Conservation (phyloP, 306 rosid species). For the Carpinus fangiana region DNA sequence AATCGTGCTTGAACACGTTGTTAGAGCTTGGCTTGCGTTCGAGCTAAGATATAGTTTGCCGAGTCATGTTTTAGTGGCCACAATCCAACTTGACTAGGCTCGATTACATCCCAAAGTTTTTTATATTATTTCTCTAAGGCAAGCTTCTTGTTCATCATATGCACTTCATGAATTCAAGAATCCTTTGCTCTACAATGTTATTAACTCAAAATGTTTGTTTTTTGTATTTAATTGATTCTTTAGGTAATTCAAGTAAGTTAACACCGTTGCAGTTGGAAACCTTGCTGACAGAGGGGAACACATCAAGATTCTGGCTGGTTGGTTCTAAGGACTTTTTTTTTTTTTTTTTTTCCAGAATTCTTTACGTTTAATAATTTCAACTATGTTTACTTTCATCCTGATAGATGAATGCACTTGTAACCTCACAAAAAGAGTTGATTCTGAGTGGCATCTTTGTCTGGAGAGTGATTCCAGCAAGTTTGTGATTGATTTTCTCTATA, state of each 20-base stretch:
- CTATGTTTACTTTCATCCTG: slow-evolving; percentile 1
- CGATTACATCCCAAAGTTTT: slow-evolving; percentile 14
- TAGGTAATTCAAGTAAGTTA: slow-evolving; percentile 65
- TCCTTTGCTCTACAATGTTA: slow-evolving; percentile 13
- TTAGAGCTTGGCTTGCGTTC: too few relatives aligned
- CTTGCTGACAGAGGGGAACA: slow-evolving; percentile 80
- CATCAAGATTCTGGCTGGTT: slow-evolving; percentile 85
- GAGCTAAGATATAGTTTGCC: too few relatives aligned
- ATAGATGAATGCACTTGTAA: not conserved
- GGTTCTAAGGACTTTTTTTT: slow-evolving; percentile 29
- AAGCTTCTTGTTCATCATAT: slow-evolving; percentile 9
- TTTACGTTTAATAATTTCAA: slow-evolving; percentile 10
- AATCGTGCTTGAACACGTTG: too few relatives aligned
- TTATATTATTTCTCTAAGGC: not conserved
- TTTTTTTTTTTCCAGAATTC: slow-evolving; percentile 15
- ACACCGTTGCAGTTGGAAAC: slow-evolving; percentile 93
- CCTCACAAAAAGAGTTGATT: too few relatives aligned
- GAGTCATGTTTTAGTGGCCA: too few relatives aligned
- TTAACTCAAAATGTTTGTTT: slow-evolving; percentile 22
- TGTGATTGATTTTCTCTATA: too few relatives aligned
- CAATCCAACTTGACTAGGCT: not conserved
- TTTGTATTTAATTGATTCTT: slow-evolving; percentile 22
- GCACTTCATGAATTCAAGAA: slow-evolving; percentile 8
- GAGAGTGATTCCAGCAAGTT: too few relatives aligned
- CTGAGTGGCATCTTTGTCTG: too few relatives aligned